A percentile compares a stretch with the other conserved stretches of the same genome.
Evolutionary conservation across 2,329 filamentous ascomycete genomes (phyloP).

Genomic region (Fusarium marasasianum): DNA sequence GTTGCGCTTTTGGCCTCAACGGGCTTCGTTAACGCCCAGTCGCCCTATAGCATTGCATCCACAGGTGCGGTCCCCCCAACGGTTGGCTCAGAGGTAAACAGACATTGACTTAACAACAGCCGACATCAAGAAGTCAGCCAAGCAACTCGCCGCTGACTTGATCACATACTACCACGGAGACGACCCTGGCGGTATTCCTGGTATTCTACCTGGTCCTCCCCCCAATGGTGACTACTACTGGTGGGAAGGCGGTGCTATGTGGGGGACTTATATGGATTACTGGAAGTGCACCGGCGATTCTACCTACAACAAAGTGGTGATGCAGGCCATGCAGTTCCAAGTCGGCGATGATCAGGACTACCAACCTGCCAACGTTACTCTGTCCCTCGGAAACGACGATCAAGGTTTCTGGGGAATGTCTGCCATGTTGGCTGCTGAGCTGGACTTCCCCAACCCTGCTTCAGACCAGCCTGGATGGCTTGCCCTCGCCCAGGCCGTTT

Average conservation of each 20-base stretch:
- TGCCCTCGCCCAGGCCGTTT: slow-evolving; percentile 70
- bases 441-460: slow-evolving; percentile 64
- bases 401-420: slow-evolving; percentile 75
- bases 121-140: slow-evolving; percentile 52
- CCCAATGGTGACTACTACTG: slow-evolving; percentile 65
- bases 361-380: slow-evolving; percentile 64
- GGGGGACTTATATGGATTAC: slow-evolving; percentile 71
- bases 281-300: slow-evolving; percentile 69
- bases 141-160: slow-evolving; percentile 55
- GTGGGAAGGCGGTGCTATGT: slow-evolving; percentile 73
- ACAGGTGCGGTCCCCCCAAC: slow-evolving; percentile 27
- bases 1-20: slow-evolving; percentile 37
- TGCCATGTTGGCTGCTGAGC: slow-evolving; percentile 68
- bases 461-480: slow-evolving; percentile 62
- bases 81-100: not conserved
- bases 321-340: slow-evolving; percentile 62
- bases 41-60: slow-evolving; percentile 38
- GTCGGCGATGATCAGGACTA: slow-evolving; percentile 62
- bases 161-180: slow-evolving; percentile 59
- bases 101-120: slow-evolving; percentile 42
- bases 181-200: slow-evolving; percentile 54
- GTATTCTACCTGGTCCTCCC: slow-evolving; percentile 60
- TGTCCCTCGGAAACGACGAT: slow-evolving; percentile 69
- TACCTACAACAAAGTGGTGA: slow-evolving; percentile 65
- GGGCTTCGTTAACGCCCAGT: slow-evolving; percentile 36